These are phyloP conservation scores for Acacia pycnantha DNA, from an alignment of 331 rosid genomes.

Conservation along the genomic window DNA sequence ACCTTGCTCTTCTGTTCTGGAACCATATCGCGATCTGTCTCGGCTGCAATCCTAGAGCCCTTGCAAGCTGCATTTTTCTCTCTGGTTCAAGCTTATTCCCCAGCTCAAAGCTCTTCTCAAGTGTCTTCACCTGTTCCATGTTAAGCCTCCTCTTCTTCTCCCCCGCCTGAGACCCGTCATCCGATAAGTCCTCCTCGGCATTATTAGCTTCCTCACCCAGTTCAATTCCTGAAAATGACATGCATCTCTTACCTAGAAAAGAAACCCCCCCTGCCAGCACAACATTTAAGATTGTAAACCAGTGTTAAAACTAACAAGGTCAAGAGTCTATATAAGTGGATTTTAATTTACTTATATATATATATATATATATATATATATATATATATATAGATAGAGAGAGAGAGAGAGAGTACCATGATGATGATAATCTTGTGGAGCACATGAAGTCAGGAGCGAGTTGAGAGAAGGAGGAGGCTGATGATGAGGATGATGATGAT, in stretches of 20 bases:
- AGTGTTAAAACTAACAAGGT: not conserved
- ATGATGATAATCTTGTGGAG: constrained; percentile 89
- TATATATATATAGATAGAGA: not conserved
- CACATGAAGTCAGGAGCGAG: constrained; percentile 73
- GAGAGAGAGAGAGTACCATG: constrained; percentile 58
- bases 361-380: not conserved
- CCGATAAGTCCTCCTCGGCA: constrained; percentile 88
- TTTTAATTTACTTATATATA: not conserved
- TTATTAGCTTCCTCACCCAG: constrained; percentile 72
- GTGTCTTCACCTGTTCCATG: constrained; percentile 94
- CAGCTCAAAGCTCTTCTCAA: constrained; percentile 94
- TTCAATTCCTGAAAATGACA: constrained; percentile 91
- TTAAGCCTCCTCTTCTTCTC: constrained; percentile 97
- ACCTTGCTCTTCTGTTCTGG: constrained; percentile 95
- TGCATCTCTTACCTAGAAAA: constrained; percentile 91
- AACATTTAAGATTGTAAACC: not conserved
- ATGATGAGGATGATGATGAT: constrained; percentile 36
- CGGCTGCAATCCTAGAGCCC: constrained; percentile 92
- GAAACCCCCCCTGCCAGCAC: constrained; percentile 65
- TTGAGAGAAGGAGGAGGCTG: constrained; percentile 74
- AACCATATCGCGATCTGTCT: constrained; percentile 99
- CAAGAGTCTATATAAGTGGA: not conserved
- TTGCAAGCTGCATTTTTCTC: constrained; percentile 97
- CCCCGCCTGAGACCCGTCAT: constrained; percentile 89
- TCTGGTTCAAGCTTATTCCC: constrained; percentile 99